Conservation (phyloP, 257 asterid species). For the Plectranthus barbatus region DNA sequence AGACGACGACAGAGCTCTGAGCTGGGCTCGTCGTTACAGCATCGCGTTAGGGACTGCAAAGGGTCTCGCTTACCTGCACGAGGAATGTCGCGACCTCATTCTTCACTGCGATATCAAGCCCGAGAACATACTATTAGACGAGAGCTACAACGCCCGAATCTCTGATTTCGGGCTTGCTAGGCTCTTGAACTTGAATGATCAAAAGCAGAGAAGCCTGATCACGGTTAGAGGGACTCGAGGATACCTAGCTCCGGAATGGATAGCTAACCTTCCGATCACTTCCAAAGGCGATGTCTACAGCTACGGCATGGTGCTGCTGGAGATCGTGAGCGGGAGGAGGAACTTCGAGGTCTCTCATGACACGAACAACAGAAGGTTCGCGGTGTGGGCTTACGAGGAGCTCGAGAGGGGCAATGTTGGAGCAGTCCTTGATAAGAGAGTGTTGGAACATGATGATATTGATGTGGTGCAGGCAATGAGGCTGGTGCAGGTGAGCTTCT, state of each 20-base stretch:
- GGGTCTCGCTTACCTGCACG: conserved; percentile 43
- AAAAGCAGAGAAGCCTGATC: conserved; percentile 19
- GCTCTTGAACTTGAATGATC: conserved; percentile 27
- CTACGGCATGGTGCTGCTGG: conserved; percentile 45
- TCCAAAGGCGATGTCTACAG: conserved; percentile 40
- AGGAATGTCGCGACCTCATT: conserved; percentile 37
- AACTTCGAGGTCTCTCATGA: conserved; percentile 29
- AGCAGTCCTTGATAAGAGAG: conserved; percentile 41
- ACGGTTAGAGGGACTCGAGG: conserved; percentile 44
- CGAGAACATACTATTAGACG: conserved; percentile 41
- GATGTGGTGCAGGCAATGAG: conserved; percentile 51
- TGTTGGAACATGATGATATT: conserved; percentile 32
- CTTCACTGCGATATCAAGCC: conserved; percentile 53
- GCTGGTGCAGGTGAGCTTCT: conserved; percentile 45
- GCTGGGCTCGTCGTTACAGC: conserved; percentile 28
- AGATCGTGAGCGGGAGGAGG: conserved; percentile 37
- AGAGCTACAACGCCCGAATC: conserved; percentile 26
- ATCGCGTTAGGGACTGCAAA: conserved; percentile 38
- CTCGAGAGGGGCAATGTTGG: conserved; percentile 49
- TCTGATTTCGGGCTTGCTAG: conserved; percentile 52
- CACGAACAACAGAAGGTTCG: conserved; percentile 40
- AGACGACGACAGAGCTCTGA: conserved; percentile 3
- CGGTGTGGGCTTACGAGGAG: conserved; percentile 67
- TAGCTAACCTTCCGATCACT: conserved; percentile 23
- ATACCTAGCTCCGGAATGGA: conserved; percentile 52